A percentile compares a stretch with the other conserved stretches of the same genome.
Evolutionary conservation across 179 eudicot species (phyloP).

Genomic region (Silene coronaria): DNA sequence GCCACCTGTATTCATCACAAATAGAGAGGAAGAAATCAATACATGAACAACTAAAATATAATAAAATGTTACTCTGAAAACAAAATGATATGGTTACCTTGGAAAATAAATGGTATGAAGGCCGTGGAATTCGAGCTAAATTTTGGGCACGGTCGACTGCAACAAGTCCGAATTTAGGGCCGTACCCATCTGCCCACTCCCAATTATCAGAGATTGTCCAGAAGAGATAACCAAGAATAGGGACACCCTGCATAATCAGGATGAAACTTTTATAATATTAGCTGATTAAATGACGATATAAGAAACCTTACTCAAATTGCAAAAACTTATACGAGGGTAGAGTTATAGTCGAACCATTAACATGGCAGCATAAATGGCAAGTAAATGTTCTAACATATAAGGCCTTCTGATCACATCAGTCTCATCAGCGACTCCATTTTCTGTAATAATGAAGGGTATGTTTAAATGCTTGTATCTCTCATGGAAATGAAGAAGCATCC

Average conservation of each 20-base stretch:
- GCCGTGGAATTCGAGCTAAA: constrained; percentile 81
- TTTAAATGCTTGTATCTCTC: constrained; percentile 91
- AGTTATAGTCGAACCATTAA: constrained; percentile 45
- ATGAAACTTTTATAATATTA: not conserved
- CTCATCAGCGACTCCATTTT: constrained; percentile 88
- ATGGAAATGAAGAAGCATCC: constrained; percentile 80
- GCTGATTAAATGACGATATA: not conserved
- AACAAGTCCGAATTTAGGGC: constrained; percentile 97
- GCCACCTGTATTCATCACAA: constrained; percentile 48
- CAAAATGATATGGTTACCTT: constrained; percentile 39
- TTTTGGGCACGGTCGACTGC: constrained; percentile 91
- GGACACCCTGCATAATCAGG: constrained; percentile 62
- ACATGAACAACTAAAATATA: constrained; percentile 1
- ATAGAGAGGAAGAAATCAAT: constrained; percentile 1
- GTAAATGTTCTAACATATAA: constrained; percentile 79
- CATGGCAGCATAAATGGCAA: constrained; percentile 93
- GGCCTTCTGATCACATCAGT: constrained; percentile 90
- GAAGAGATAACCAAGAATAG: constrained; percentile 79
- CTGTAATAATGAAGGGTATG: constrained; percentile 74
- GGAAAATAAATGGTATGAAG: constrained; percentile 80
- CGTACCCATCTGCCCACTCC: constrained; percentile 99
- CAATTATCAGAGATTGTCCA: constrained; percentile 99
- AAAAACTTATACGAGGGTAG: not conserved
- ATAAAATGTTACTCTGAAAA: constrained; percentile 30
- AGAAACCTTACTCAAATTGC: constrained; percentile 5